These are phyloP conservation scores for Cystoderma amianthinum DNA, from an alignment of 768 basidiomycete species.

Conservation along the genomic window DNA sequence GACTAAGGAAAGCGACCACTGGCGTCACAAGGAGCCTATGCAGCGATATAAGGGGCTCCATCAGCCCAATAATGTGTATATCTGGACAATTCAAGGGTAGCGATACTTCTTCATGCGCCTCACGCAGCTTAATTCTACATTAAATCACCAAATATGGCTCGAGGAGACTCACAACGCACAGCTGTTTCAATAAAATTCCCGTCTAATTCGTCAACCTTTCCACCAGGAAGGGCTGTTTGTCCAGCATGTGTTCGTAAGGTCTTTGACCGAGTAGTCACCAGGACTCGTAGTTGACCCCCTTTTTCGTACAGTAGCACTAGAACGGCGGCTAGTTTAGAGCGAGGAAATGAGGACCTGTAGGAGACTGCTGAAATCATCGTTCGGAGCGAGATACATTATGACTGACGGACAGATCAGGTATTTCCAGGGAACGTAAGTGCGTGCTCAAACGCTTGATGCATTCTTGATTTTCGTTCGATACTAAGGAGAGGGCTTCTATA, in stretches of 20 bases:
- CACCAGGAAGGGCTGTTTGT: constrained; percentile 79
- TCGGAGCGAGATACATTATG: constrained; percentile 5
- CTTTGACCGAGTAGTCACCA: constrained; percentile 85
- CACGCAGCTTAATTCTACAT: constrained; percentile 47
- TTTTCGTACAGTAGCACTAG: constrained; percentile 74
- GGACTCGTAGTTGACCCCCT: constrained; percentile 59
- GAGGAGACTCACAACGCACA: constrained; percentile 37
- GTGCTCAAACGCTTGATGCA: constrained; percentile 34
- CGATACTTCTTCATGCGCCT: constrained; percentile 82
- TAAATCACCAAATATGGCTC: background rate
- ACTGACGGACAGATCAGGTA: constrained; percentile 49
- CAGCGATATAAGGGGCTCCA: constrained; percentile 67
- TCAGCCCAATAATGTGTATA: constrained; percentile 50
- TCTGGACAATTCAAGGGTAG: constrained; percentile 51
- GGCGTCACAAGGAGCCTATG: constrained; percentile 70
- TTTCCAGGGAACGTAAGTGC: constrained; percentile 19
- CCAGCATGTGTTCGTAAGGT: constrained; percentile 68
- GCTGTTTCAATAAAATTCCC: constrained; percentile 60
- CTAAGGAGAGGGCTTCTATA: background rate
- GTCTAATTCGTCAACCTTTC: constrained; percentile 66
- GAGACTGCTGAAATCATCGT: too few species aligned
- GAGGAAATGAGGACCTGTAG: constrained; percentile 22
- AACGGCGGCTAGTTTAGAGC: constrained; percentile 61
- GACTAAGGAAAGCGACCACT: constrained; percentile 63
- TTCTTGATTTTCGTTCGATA: background rate